A percentile compares a stretch with the other conserved stretches of the same genome.
Conservation (phyloP, 2,329 filamentous ascomycete genomes). For the Sarocladium strictum region DNA sequence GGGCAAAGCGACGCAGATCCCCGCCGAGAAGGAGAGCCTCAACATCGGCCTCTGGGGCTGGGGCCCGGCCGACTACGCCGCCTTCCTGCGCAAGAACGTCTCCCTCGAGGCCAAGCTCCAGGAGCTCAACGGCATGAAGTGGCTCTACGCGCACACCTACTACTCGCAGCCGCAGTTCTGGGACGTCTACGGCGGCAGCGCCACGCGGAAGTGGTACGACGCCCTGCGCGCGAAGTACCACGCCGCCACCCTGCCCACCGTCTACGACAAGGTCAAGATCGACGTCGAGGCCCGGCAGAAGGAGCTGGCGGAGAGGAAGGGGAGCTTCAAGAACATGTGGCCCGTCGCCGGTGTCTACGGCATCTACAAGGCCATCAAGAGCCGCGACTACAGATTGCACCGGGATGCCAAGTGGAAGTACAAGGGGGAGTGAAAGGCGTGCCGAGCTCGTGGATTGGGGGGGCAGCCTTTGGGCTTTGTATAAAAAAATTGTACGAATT, state of each 20-base stretch:
- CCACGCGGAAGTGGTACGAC: conserved; percentile 48
- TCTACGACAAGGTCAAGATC: conserved; percentile 66
- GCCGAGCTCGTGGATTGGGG: not conserved
- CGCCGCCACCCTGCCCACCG: conserved; percentile 55
- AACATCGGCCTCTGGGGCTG: conserved; percentile 77
- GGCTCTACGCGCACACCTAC: conserved; percentile 82
- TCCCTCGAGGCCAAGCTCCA: conserved; percentile 63
- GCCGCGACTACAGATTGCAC: conserved; percentile 49
- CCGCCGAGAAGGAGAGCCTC: conserved; percentile 42
- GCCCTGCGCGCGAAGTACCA: conserved; percentile 55
- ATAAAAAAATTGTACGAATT: not conserved
- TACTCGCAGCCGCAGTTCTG: conserved; percentile 70
- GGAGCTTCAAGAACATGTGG: conserved; percentile 41
- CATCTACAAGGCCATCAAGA: conserved; percentile 52
- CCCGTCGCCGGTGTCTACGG: conserved; percentile 55
- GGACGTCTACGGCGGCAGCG: conserved; percentile 47
- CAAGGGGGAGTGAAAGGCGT: conserved; percentile 21
- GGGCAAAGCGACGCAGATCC: conserved; percentile 14
- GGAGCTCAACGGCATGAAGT: conserved; percentile 72
- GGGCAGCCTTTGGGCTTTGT: not conserved
- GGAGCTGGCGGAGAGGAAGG: conserved; percentile 30
- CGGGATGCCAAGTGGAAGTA: conserved; percentile 49
- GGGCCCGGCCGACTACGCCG: conserved; percentile 48
- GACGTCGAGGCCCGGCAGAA: conserved; percentile 38
- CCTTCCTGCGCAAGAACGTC: conserved; percentile 66